Percentiles rank a stretch among this genome's conserved stretches.
Evolutionary conservation across 2,329 filamentous ascomycete species (phyloP).

Genomic region (Aspergillus amoenus): DNA sequence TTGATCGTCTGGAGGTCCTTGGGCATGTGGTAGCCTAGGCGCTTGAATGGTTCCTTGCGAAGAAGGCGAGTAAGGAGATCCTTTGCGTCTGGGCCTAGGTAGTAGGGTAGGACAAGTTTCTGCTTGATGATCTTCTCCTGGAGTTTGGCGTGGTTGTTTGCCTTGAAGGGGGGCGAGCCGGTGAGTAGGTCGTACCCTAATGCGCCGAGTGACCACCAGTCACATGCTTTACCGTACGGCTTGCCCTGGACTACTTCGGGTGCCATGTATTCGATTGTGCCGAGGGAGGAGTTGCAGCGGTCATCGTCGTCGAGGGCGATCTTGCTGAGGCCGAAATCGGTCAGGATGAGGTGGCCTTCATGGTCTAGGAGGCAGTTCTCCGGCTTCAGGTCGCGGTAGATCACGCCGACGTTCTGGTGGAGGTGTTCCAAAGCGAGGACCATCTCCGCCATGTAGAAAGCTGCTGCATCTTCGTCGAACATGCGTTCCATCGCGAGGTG

Average conservation of each 20-base stretch:
- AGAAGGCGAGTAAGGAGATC: constrained; percentile 87
- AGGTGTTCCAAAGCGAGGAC: constrained; percentile 90
- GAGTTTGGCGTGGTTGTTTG: constrained; percentile 89
- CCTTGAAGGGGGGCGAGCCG: constrained; percentile 85
- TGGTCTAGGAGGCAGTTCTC: constrained; percentile 94
- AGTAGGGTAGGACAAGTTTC: constrained; percentile 87
- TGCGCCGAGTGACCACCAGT: constrained; percentile 98
- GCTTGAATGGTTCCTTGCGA: constrained; percentile 87
- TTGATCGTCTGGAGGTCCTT: constrained; percentile 85
- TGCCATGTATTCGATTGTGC: constrained; percentile 98
- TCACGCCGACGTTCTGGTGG: constrained; percentile 85
- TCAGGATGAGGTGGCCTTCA: constrained; percentile 88
- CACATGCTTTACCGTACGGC: constrained; percentile 89
- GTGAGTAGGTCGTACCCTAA: constrained; percentile 91
- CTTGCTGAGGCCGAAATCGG: constrained; percentile 96
- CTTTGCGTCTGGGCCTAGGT: constrained; percentile 86
- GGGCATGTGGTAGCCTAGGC: constrained; percentile 82
- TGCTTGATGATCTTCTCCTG: constrained; percentile 94
- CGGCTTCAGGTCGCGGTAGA: constrained; percentile 96
- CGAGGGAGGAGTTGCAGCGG: constrained; percentile 83
- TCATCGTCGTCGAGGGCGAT: constrained; percentile 73
- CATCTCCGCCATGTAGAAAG: constrained; percentile 99
- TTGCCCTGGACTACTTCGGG: constrained; percentile 88
- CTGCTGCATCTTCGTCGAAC: constrained; percentile 84
- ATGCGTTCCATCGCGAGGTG: constrained; percentile 91